Base-by-base conservation (phyloP, 495 filamentous ascomycete genomes). In the Aspergillus campestris region DNA sequence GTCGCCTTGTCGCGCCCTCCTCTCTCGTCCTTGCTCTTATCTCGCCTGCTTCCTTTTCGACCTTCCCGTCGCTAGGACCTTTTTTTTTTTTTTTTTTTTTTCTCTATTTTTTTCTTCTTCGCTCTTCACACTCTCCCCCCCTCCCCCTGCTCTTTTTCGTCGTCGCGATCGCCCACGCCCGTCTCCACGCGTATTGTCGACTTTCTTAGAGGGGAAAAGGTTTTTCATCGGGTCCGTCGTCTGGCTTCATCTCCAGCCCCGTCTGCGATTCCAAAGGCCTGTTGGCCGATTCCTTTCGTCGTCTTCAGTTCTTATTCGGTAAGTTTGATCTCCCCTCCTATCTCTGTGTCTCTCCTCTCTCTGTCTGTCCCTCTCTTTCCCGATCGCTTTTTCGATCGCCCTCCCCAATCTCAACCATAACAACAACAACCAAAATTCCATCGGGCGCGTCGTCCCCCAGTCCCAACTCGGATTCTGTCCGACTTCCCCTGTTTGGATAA, bases 251-350 rank as follows among this genome's bases (percentile, higher is more conserved):
- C 18, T 1, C 18, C 18, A 24, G 18, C 18, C 18, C 18, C 18
- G 18, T 24, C 18, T 2, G 18, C 18, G 18, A 24, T 24, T 40
- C 18, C 44, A 42, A 42, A 49, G 45, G 52, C 48, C 52, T 34
- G 51, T 51, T 39, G 52, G 48, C 52, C 52, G 42, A 12, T 44
- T 48, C 38, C 53, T 35, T 51, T 24, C 18, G 18, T 24, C 18
- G 1, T 24, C 18, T 41, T 42, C 18, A 37, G 28, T 43, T 38
- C 56, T 54, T 57, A 38, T 45, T 56, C 48, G 56, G 63, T 66
- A 64, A 53, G 51, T 34, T 11, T 40, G 27, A 29, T 33, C 51
- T 46, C 42, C 38, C 34, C 42, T 38, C 49, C 41, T n/a, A 34
- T 40, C 29, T 32, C 33, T 28, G 12, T 30, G 31, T 24, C n/a